phyloP scores from a whole-genome alignment of 2,329 filamentous ascomycete genomes.

The Pseudogymnoascus sp. region DNA sequence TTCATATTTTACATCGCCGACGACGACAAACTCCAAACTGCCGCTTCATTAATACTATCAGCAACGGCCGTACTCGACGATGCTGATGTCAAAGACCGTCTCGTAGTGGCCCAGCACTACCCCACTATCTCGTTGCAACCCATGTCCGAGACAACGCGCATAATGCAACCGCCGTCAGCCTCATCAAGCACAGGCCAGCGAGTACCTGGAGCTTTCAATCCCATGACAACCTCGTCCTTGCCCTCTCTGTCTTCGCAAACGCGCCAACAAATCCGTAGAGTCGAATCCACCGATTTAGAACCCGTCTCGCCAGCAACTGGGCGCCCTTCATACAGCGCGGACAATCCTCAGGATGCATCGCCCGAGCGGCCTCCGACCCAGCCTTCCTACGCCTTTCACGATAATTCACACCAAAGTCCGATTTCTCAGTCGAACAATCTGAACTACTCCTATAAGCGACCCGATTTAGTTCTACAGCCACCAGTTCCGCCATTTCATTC shows the following conservation, averaged over 20 bases:
- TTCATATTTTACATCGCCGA: background rate
- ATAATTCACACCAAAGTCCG: background rate
- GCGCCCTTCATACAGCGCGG: background rate
- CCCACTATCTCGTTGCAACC: slow-evolving; percentile 4
- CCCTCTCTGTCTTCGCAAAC: background rate
- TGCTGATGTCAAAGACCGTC: background rate
- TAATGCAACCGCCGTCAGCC: slow-evolving; percentile 9
- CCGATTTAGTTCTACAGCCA: background rate
- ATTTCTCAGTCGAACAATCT: background rate
- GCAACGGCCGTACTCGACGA: background rate
- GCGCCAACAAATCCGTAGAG: slow-evolving; percentile 9
- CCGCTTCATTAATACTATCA: background rate
- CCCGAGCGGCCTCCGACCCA: background rate
- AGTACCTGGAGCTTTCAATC: slow-evolving; percentile 13
- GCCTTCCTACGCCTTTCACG: background rate
- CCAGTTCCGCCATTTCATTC: background rate
- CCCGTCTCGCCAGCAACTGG: background rate
- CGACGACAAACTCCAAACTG: background rate
- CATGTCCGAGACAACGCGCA: slow-evolving; percentile 5
- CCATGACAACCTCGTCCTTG: background rate
- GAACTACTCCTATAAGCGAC: background rate
- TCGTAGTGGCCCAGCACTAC: slow-evolving; percentile 5
- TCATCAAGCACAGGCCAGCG: slow-evolving; percentile 9
- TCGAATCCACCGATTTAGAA: slow-evolving; percentile 11
- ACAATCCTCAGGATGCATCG: slow-evolving; percentile 5